Evolutionary conservation across 108 stramenopile genomes (phyloP), one percentile per base, ranked within the genome.

Genomic region (Cyclotella kingstonii): DNA sequence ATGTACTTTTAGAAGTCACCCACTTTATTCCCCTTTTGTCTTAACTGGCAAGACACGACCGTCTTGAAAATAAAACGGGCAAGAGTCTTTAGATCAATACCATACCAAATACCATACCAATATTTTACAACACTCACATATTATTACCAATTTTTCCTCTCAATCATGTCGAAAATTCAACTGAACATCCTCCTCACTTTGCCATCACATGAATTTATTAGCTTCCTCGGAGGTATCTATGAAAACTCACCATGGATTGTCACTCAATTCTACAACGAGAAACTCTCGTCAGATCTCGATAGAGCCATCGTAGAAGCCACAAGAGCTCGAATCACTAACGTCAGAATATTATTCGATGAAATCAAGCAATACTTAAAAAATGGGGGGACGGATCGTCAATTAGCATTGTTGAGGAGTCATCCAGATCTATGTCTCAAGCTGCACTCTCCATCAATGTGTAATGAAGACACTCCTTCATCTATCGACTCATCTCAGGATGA

Each of bases 241-340:
- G 94, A 95, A 76, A 85, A 92, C 36, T 81, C 90, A 3, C 73
- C 82, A 14, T 89, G 87, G 87, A 83, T 95, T 29, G 84, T 83
- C 19, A 77, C 85, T 48, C 33, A 65, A 25, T 81, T 89, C 27
- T 75, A 81, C 51, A 49, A 56, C 10, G 35, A 55, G 14, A 68
- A 55, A 29, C 66, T 76, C 25, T 55, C 52, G 7, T 42, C 59
- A 26, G 9, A 30, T 19, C 30, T 72, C 61, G 38, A 64, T 34
- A 36, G 45, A 1, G 29, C 76, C 5, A 50, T 48, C 4, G 44
- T 57, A 3, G 33, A 43, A 25, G 63, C 40, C 29, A 69, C 72
- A 4, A 41, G 41, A 44, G 50, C 18, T 9, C 45, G 50, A 2
- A 77, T 86, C 30, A 52, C 59, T 17, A 85, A 82, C 27, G 81